These are phyloP conservation scores for Penicillium rolfsii DNA, from an alignment of 2,329 filamentous ascomycete species.

Conservation along the genomic window DNA sequence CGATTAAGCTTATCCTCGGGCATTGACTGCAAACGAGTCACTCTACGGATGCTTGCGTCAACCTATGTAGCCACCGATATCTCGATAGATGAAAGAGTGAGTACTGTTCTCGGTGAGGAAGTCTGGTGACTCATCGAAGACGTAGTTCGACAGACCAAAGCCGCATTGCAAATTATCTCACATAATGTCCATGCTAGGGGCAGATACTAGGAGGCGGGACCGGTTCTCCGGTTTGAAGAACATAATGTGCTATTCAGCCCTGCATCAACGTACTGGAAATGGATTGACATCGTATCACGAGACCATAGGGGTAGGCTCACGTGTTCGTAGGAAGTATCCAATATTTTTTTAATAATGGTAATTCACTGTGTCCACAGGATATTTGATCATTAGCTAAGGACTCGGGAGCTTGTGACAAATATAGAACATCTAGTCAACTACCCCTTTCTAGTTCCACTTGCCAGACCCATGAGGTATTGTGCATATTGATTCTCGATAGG, in stretches of 20 bases:
- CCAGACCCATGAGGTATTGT: neutral
- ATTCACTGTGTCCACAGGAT: too few relatives aligned
- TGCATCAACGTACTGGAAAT: neutral
- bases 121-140: too few relatives aligned
- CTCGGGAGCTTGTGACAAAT: too few relatives aligned
- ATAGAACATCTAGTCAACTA: too few relatives aligned
- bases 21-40: too few relatives aligned
- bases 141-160: neutral
- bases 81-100: too few relatives aligned
- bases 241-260: neutral
- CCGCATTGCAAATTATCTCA: neutral
- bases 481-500: neutral
- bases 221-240: neutral
- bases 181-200: neutral
- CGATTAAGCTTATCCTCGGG: too few relatives aligned
- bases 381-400: too few relatives aligned
- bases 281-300: neutral
- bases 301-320: neutral
- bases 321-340: neutral
- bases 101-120: too few relatives aligned
- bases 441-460: neutral
- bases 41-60: too few relatives aligned
- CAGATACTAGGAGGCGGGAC: neutral
- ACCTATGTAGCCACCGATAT: too few relatives aligned
- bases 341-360: neutral